phyloP scores from a whole-genome alignment of 1,284 basidiomycete genomes.

The Apiotrichum akiyoshidainum region DNA sequence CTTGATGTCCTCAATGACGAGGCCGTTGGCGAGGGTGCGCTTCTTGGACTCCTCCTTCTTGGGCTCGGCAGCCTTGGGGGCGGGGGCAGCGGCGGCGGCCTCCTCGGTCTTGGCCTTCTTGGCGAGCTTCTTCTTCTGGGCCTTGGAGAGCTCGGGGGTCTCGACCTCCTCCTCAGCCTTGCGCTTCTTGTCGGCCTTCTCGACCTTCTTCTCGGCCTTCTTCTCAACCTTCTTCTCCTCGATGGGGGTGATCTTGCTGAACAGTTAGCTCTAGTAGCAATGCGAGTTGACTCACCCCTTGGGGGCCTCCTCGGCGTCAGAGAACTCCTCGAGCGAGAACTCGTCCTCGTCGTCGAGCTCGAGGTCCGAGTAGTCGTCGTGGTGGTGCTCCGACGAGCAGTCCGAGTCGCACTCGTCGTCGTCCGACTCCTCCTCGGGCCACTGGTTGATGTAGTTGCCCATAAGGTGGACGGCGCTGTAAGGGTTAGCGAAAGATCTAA shows the following conservation, averaged over 20 bases:
- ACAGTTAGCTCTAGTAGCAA: background rate
- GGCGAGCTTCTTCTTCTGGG: slow-evolving; percentile 50
- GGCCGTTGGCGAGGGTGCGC: slow-evolving; percentile 64
- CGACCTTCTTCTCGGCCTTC: slow-evolving; percentile 7
- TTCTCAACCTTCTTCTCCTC: slow-evolving; percentile 13
- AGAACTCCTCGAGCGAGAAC: slow-evolving; percentile 53
- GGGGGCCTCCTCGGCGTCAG: slow-evolving; percentile 50
- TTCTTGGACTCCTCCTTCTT: slow-evolving; percentile 46
- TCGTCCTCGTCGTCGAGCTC: slow-evolving; percentile 55
- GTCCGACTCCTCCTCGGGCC: slow-evolving; percentile 46
- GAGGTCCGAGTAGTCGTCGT: slow-evolving; percentile 19
- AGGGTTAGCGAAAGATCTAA: slow-evolving; percentile 21
- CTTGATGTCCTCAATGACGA: slow-evolving; percentile 75
- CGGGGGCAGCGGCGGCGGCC: slow-evolving; percentile 56
- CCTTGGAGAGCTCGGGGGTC: slow-evolving; percentile 35
- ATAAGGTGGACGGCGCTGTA: slow-evolving; percentile 74
- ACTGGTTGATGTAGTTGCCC: slow-evolving; percentile 77
- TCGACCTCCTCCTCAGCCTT: slow-evolving; percentile 23
- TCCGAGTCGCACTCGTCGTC: slow-evolving; percentile 45
- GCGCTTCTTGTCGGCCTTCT: slow-evolving; percentile 21
- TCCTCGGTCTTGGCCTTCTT: slow-evolving; percentile 47
- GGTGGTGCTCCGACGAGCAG: slow-evolving; percentile 33
- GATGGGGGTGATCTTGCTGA: slow-evolving; percentile 41
- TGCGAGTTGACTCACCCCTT: slow-evolving; percentile 24
- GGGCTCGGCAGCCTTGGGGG: slow-evolving; percentile 31